Conservation (phyloP, 1,284 basidiomycete species). For the Anthracocystis panici-leucophaei region DNA sequence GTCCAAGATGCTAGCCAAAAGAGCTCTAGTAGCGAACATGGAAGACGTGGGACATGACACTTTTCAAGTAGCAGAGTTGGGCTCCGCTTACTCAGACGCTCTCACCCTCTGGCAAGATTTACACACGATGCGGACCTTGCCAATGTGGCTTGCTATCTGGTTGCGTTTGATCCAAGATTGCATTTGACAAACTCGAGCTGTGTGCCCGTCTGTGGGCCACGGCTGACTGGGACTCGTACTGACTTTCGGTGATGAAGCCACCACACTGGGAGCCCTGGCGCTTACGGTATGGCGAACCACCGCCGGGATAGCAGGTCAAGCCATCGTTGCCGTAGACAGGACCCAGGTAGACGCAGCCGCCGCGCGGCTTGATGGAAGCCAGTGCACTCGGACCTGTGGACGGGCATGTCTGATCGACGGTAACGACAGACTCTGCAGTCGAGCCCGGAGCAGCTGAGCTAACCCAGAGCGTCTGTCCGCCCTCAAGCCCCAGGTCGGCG, state of each 20-base stretch:
- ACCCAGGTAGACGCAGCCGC: constrained; percentile 6
- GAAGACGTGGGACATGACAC: too few species aligned
- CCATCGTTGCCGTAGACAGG: neutral
- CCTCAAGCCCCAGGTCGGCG: neutral
- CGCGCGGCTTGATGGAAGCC: constrained; percentile 5
- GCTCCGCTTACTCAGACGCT: too few species aligned
- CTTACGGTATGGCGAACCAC: neutral
- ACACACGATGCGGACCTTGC: too few species aligned
- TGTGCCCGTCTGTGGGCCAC: too few species aligned
- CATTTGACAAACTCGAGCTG: too few species aligned
- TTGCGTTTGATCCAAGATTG: too few species aligned
- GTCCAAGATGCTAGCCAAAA: too few species aligned
- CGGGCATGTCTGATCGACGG: constrained; percentile 5
- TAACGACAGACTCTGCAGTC: constrained; percentile 1
- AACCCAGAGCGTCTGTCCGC: constrained; percentile 4
- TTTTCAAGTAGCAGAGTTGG: too few species aligned
- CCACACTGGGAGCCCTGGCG: constrained; percentile 1
- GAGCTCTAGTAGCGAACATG: too few species aligned
- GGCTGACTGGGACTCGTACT: too few species aligned
- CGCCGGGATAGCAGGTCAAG: constrained; percentile 8
- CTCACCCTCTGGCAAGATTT: too few species aligned
- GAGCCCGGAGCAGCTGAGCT: constrained; percentile 4
- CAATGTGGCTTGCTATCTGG: too few species aligned
- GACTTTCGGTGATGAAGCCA: neutral
- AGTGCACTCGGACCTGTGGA: neutral